Evolutionary conservation across 2,329 filamentous ascomycete genomes (phyloP).

Genomic region (Alternaria dauci): DNA sequence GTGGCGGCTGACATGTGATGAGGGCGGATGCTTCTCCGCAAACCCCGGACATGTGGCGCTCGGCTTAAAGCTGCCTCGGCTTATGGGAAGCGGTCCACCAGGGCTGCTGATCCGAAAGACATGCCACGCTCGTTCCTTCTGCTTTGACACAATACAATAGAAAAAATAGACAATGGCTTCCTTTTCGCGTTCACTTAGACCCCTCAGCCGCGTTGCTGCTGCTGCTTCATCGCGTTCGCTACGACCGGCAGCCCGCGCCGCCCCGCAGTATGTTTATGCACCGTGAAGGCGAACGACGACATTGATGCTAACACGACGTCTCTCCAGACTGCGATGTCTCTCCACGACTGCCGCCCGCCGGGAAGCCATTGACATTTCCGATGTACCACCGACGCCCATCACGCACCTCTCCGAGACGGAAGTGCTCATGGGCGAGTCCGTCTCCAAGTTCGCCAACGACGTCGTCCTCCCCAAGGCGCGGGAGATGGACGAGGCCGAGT

Average conservation of each 20-base stretch:
- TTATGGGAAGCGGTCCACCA: constrained; percentile 6
- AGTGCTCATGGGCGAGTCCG: constrained; percentile 84
- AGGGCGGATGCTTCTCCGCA: constrained; percentile 10
- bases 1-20: constrained; percentile 17
- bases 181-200: constrained; percentile 41
- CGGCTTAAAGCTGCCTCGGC: constrained; percentile 17
- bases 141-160: constrained; percentile 1
- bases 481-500: constrained; percentile 96
- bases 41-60: constrained; percentile 4
- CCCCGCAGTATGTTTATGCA: constrained; percentile 40
- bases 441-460: constrained; percentile 89
- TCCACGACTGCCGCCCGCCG: constrained; percentile 51
- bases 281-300: constrained; percentile 7
- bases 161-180: constrained; percentile 36
- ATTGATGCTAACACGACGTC: not conserved
- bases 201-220: constrained; percentile 42
- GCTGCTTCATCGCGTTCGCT: constrained; percentile 37
- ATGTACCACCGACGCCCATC: constrained; percentile 89
- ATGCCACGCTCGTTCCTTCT: not conserved
- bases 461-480: constrained; percentile 89
- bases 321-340: constrained; percentile 51
- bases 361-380: constrained; percentile 64
- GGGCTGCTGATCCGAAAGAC: not conserved
- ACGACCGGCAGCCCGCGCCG: constrained; percentile 39
- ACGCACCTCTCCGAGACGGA: constrained; percentile 92